phyloP scores from a whole-genome alignment of 148 eudicot genomes.

The Gaultheria prostrata region DNA sequence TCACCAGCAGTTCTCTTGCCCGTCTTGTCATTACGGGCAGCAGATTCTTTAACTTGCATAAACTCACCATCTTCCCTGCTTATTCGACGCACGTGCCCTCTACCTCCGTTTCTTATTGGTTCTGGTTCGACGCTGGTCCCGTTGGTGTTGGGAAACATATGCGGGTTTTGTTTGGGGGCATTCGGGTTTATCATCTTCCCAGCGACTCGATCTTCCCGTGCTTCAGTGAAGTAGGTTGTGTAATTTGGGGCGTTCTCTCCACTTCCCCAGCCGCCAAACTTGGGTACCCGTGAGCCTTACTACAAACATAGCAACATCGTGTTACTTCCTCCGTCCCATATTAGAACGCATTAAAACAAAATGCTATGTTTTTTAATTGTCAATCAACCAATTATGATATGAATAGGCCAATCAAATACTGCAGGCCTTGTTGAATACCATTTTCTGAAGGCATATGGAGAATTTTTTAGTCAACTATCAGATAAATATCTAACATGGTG shows the following conservation, averaged over 20 bases:
- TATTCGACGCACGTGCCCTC: slow-evolving; percentile 18
- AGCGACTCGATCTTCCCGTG: slow-evolving; percentile 34
- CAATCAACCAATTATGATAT: no score
- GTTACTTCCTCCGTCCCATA: background rate
- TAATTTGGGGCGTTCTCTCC: slow-evolving; percentile 41
- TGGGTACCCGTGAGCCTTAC: slow-evolving; percentile 35
- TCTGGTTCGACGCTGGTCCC: slow-evolving; percentile 17
- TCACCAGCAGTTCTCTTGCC: slow-evolving; percentile 7
- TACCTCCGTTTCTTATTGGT: slow-evolving; percentile 13
- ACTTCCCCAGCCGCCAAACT: slow-evolving; percentile 52
- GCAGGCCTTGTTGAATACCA: background rate
- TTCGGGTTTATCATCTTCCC: slow-evolving; percentile 59
- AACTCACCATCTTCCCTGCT: slow-evolving; percentile 10
- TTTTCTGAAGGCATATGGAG: background rate
- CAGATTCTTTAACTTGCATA: no score
- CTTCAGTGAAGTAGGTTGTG: slow-evolving; percentile 47
- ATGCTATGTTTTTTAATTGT: no score
- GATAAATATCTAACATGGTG: no score
- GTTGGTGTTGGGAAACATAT: slow-evolving; percentile 22
- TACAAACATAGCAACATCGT: slow-evolving; percentile 3
- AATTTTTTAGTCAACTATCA: no score
- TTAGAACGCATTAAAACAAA: background rate
- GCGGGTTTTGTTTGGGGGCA: slow-evolving; percentile 45
- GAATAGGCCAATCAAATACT: background rate
- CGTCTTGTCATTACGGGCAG: no score